These are phyloP conservation scores for Fusarium tricinctum DNA, from an alignment of 2,329 filamentous ascomycete species.

Conservation along the genomic window DNA sequence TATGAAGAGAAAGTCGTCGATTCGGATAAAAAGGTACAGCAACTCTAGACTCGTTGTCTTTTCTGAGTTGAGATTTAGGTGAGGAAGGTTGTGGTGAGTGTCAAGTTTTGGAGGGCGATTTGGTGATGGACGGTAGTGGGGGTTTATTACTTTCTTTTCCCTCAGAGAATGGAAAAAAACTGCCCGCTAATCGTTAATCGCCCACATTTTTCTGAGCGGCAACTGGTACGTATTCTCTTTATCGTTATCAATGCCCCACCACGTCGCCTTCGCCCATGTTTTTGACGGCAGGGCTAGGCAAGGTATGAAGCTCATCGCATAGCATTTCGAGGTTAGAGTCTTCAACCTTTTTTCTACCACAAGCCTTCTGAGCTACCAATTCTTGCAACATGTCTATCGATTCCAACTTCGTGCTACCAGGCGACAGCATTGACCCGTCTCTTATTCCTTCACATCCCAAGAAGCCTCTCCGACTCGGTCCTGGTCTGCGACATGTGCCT, in stretches of 20 bases:
- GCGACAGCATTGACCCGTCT: constrained; percentile 77
- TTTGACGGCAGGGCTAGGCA: constrained; percentile 26
- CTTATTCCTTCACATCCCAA: constrained; percentile 77
- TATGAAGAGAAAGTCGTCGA: constrained; percentile 16
- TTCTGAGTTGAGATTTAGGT: constrained; percentile 18
- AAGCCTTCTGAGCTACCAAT: not conserved
- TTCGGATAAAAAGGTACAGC: constrained; percentile 15
- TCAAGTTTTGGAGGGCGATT: constrained; percentile 43
- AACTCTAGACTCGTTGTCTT: constrained; percentile 29
- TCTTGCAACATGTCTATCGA: constrained; percentile 67
- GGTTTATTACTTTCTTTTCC: constrained; percentile 45
- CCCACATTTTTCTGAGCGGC: constrained; percentile 40
- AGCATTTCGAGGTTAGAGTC: constrained; percentile 9
- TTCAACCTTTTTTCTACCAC: not conserved
- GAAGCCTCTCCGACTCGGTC: constrained; percentile 82
- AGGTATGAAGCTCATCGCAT: constrained; percentile 35
- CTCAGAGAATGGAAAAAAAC: constrained; percentile 47
- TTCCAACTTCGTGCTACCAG: constrained; percentile 81
- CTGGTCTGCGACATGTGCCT: constrained; percentile 85
- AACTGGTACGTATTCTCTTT: constrained; percentile 39
- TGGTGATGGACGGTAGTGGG: constrained; percentile 46
- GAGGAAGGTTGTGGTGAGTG: constrained; percentile 24
- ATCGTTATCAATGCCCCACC: constrained; percentile 40
- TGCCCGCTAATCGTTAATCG: constrained; percentile 46
- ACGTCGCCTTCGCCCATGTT: constrained; percentile 22